Conservation (phyloP, 768 basidiomycete genomes). For the Trametes villosa region DNA sequence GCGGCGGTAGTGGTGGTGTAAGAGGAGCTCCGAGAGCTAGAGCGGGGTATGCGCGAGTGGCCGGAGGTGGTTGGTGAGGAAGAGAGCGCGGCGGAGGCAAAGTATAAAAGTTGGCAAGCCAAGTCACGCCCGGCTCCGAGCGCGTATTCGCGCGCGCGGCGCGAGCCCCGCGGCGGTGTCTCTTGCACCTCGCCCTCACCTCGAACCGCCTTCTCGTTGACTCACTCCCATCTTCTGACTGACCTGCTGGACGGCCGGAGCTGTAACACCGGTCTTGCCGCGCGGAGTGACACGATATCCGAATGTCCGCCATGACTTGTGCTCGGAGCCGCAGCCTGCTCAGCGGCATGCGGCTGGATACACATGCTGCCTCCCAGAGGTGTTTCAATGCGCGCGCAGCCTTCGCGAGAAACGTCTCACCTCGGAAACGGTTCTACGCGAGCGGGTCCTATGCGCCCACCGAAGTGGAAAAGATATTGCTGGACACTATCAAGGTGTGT, state of each 20-base stretch:
- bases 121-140: constrained; percentile 21
- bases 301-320: constrained; percentile 14
- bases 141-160: constrained; percentile 6
- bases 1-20: neutral
- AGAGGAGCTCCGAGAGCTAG: neutral
- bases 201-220: constrained; percentile 1
- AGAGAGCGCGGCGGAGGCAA: neutral
- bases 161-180: neutral
- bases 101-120: constrained; percentile 1
- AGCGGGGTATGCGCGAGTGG: constrained; percentile 5
- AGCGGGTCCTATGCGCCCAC: neutral
- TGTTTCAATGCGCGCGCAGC: neutral
- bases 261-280: neutral
- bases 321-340: constrained; percentile 11
- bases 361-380: neutral
- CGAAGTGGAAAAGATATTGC: constrained; percentile 65
- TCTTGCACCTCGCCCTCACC: neutral
- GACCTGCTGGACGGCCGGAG: neutral
- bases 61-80: neutral
- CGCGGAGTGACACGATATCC: neutral
- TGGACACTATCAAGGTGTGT: constrained; percentile 73
- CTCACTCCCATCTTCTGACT: constrained; percentile 1
- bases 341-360: neutral
- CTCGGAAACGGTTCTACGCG: neutral
- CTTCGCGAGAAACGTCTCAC: neutral